A percentile compares a stretch with the other conserved stretches of the same genome.
phyloP scores from a whole-genome alignment of 1,139 yeast species.

The Hyphopichia burtonii region DNA sequence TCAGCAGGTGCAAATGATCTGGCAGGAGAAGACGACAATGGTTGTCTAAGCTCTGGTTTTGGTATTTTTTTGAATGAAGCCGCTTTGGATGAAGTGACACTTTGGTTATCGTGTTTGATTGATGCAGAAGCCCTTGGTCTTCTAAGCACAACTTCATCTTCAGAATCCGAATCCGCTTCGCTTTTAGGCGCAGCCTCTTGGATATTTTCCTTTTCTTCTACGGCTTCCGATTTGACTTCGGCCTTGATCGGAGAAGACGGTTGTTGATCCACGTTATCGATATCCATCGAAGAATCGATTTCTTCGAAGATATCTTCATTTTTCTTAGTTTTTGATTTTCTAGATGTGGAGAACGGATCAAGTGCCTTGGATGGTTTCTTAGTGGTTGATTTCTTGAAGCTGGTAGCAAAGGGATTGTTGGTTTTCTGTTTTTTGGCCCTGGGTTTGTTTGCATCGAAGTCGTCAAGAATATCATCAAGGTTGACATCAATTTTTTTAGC shows the following conservation, averaged over 20 bases:
- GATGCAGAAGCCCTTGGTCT: constrained; percentile 42
- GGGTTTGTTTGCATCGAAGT: constrained; percentile 27
- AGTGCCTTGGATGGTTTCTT: constrained; percentile 15
- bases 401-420: constrained; percentile 9
- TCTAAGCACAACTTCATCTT: constrained; percentile 52
- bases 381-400: constrained; percentile 11
- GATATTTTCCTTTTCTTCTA: constrained; percentile 13
- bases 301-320: constrained; percentile 9
- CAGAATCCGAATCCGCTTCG: constrained; percentile 35
- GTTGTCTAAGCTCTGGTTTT: constrained; percentile 16
- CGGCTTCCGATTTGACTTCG: constrained; percentile 12
- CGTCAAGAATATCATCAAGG: constrained; percentile 48
- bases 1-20: constrained; percentile 17
- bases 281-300: constrained; percentile 14
- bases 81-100: constrained; percentile 21
- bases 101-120: constrained; percentile 20
- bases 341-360: constrained; percentile 3
- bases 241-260: constrained; percentile 35
- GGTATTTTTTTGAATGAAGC: constrained; percentile 12
- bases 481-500: constrained; percentile 31
- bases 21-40: constrained; percentile 23
- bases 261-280: constrained; percentile 15
- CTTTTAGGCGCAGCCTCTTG: constrained; percentile 10
- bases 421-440: constrained; percentile 19
- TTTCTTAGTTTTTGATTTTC: background rate